These are phyloP conservation scores for Colletotrichum sp. DNA, from an alignment of 2,329 filamentous ascomycete genomes.

Conservation along the genomic window DNA sequence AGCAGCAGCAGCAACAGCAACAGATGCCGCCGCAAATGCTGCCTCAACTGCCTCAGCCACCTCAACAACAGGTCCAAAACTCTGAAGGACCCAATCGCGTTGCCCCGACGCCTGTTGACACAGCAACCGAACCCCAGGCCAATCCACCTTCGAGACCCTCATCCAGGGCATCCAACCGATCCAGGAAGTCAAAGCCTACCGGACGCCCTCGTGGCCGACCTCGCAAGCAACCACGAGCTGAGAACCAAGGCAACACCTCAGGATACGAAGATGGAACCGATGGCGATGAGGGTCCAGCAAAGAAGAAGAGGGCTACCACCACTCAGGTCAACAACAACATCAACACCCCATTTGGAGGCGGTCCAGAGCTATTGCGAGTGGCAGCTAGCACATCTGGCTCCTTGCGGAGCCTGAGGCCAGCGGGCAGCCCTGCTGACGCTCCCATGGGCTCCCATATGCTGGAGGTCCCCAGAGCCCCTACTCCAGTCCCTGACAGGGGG, in stretches of 20 bases:
- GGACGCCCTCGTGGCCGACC: constrained; percentile 63
- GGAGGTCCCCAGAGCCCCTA: constrained; percentile 77
- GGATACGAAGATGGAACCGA: constrained; percentile 73
- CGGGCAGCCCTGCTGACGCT: constrained; percentile 55
- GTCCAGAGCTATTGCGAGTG: constrained; percentile 83
- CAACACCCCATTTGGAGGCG: constrained; percentile 73
- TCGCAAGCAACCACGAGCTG: constrained; percentile 51
- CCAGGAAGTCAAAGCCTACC: constrained; percentile 47
- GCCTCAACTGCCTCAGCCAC: neutral
- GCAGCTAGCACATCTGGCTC: constrained; percentile 90
- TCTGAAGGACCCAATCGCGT: constrained; percentile 37
- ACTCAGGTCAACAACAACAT: constrained; percentile 76
- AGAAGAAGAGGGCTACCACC: constrained; percentile 81
- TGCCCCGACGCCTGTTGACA: constrained; percentile 34
- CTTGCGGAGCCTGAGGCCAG: constrained; percentile 81
- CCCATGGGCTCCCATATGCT: constrained; percentile 62
- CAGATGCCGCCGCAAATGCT: constrained; percentile 20
- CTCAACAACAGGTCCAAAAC: constrained; percentile 15
- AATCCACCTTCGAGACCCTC: constrained; percentile 61
- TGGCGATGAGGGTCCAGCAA: constrained; percentile 57
- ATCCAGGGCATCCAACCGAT: constrained; percentile 61
- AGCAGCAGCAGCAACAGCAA: neutral
- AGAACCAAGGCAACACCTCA: constrained; percentile 70
- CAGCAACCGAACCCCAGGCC: constrained; percentile 29
- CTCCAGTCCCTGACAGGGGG: constrained; percentile 67